phyloP scores from a whole-genome alignment of 2,329 filamentous ascomycete genomes.

The Talaromyces pinophilus region DNA sequence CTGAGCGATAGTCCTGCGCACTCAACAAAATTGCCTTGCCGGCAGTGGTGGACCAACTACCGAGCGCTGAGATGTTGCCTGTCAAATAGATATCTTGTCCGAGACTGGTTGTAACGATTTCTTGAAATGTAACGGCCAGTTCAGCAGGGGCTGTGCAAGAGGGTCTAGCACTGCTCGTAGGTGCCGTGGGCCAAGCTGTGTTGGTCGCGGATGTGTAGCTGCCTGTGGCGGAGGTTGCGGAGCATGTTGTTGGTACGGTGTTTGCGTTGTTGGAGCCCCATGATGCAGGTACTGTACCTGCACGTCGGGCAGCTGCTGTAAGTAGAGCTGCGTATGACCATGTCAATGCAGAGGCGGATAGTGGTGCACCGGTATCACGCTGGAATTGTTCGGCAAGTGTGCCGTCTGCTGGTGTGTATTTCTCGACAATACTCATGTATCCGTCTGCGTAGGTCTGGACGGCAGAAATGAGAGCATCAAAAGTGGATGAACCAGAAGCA shows the following conservation, averaged over 20 bases:
- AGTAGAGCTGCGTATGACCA: constrained; percentile 46
- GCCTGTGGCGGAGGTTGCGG: constrained; percentile 31
- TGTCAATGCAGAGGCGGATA: constrained; percentile 43
- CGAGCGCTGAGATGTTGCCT: constrained; percentile 61
- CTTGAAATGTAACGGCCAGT: constrained; percentile 65
- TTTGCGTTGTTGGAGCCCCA: constrained; percentile 27
- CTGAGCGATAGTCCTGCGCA: constrained; percentile 59
- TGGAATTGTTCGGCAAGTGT: constrained; percentile 43
- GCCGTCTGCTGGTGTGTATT: constrained; percentile 30
- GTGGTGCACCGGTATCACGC: constrained; percentile 34
- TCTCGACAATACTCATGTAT: constrained; percentile 49
- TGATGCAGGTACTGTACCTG: constrained; percentile 27
- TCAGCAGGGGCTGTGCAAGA: constrained; percentile 36
- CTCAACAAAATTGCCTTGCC: constrained; percentile 57
- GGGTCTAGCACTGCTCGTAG: constrained; percentile 16
- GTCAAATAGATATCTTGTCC: constrained; percentile 68
- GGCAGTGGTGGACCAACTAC: constrained; percentile 58
- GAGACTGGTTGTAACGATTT: constrained; percentile 56
- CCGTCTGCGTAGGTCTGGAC: constrained; percentile 64
- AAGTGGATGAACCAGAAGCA: constrained; percentile 60
- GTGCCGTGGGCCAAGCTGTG: constrained; percentile 28
- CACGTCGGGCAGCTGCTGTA: constrained; percentile 31
- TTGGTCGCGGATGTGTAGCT: constrained; percentile 31
- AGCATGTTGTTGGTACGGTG: constrained; percentile 28
- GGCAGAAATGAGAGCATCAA: constrained; percentile 54